Evolutionary conservation across 495 filamentous ascomycete genomes (phyloP).

Genomic region (Xanthoparmelia taractica): DNA sequence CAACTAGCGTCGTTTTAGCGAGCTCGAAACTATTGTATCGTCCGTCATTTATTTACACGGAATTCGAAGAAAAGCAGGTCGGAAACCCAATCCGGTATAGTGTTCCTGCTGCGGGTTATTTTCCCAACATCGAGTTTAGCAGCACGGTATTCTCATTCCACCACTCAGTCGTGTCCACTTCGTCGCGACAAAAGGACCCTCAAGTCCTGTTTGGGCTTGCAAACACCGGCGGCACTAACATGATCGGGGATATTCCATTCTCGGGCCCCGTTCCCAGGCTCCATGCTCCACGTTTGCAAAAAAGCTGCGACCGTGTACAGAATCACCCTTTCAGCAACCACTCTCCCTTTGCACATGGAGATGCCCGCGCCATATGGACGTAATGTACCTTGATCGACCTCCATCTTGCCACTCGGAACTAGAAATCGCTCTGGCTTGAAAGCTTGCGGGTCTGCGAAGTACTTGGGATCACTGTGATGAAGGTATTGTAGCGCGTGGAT

Average conservation of each 20-base stretch:
- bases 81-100: too few species aligned
- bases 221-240: neutral
- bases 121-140: too few species aligned
- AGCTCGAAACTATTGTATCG: too few species aligned
- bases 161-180: too few species aligned
- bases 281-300: neutral
- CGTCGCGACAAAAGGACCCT: too few species aligned
- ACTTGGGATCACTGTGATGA: neutral
- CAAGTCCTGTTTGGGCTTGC: neutral
- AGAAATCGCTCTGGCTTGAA: neutral
- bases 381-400: neutral
- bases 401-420: neutral
- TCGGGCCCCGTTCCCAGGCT: neutral
- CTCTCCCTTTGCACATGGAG: neutral
- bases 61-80: too few species aligned
- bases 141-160: too few species aligned
- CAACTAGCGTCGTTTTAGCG: too few species aligned
- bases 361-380: neutral
- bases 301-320: neutral
- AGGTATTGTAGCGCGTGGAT: neutral
- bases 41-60: too few species aligned
- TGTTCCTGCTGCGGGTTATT: too few species aligned
- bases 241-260: constrained; percentile 1
- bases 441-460: neutral
- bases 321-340: neutral